Evolutionary conservation across 345 rosid species (phyloP), one percentile per base, ranked within the genome.

Genomic region (Combretum micranthum): DNA sequence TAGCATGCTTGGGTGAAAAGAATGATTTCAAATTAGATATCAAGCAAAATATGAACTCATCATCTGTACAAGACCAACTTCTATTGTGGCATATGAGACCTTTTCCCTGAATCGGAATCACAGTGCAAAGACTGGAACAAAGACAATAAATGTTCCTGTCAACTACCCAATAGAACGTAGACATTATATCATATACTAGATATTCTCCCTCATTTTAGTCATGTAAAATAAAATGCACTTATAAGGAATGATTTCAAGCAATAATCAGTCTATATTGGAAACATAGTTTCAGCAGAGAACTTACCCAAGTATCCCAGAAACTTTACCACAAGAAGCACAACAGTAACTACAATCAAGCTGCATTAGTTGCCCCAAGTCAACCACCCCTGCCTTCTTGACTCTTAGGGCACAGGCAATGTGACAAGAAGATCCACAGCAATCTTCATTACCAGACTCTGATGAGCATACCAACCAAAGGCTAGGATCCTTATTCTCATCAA

Each of bases 281-380:
- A 55, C 4, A 32, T 45, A 45, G 23, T 50, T 64, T 25, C 59
- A 56, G 42, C 49, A 18, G 51, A 62, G 59, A 52, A 70, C 91
- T 76, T 72, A 89, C 99, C 89, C 83, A 18, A 94, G 86, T 69
- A 94, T 82, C 49, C 88, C 87, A 15, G 97, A 87, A 59, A 90
- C 96, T 85, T 90, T 94, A 68, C 97, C 99, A 49, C 99, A 94
- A 12, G 96, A 80, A 63, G 89, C 92, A 70, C 99, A 94, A 51
- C 97, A 90, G 61, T 87, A 87, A 66, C 93, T 83, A 37, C 88
- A 88, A 72, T 85, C 93, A 57, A 85, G 78, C 77, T 81, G 88
- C 93, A 85, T 85, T 75, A 85, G 56, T 65, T 85, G 93, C 54
- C 93, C 93, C 60, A 78, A 81, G 77, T 85, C 79, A 44, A 83